Evolutionary conservation across 1,284 basidiomycete species (phyloP).

Genomic region (Tylopilus sp.): DNA sequence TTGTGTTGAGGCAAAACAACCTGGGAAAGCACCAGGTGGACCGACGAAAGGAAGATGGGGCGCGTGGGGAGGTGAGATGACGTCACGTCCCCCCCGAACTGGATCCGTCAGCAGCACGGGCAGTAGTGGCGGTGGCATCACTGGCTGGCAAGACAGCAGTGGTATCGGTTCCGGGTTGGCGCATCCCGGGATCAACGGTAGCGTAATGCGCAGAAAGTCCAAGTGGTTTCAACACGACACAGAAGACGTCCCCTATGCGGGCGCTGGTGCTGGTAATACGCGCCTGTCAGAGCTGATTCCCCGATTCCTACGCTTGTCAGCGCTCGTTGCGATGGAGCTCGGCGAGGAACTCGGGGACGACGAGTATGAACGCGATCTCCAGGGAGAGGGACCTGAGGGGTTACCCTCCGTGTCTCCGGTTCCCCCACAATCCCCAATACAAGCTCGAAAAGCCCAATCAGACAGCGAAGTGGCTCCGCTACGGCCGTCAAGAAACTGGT

Average conservation of each 20-base stretch:
- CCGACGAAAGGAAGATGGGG: constrained; percentile 22
- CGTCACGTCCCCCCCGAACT: constrained; percentile 24
- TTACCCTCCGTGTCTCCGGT: constrained; percentile 11
- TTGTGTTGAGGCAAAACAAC: constrained; percentile 57
- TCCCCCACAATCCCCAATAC: constrained; percentile 13
- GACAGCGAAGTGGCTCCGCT: constrained; percentile 48
- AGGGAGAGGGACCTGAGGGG: constrained; percentile 12
- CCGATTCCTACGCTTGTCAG: constrained; percentile 69
- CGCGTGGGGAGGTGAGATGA: constrained; percentile 28
- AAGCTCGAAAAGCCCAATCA: constrained; percentile 25
- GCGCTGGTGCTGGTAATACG: constrained; percentile 52
- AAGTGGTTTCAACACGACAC: constrained; percentile 28
- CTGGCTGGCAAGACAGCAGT: constrained; percentile 66
- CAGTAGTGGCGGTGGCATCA: constrained; percentile 49
- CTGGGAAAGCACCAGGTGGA: constrained; percentile 29
- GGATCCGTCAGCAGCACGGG: constrained; percentile 33
- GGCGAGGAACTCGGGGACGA: constrained; percentile 56
- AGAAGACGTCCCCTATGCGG: constrained; percentile 24
- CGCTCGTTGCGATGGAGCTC: constrained; percentile 69
- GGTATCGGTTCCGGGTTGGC: constrained; percentile 67
- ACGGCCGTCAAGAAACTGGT: constrained; percentile 73
- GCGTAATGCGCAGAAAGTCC: constrained; percentile 49
- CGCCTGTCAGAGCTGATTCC: constrained; percentile 66
- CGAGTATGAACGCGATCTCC: constrained; percentile 33
- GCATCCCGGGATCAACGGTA: constrained; percentile 50